phyloP scores from a whole-genome alignment of 495 filamentous ascomycete genomes.

The Xylona heveae region DNA sequence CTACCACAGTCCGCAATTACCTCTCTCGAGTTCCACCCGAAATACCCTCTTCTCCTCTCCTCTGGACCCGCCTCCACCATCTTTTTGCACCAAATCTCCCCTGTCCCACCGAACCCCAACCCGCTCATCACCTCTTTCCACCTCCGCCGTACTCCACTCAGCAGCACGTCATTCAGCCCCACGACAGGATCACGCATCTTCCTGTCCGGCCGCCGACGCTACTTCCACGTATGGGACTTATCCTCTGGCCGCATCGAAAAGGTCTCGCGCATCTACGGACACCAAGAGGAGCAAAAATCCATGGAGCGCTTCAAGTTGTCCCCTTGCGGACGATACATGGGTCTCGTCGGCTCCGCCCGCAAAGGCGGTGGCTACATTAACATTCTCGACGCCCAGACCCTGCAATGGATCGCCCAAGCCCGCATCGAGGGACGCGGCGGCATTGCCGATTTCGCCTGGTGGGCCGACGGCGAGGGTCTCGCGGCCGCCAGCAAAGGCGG shows the following conservation, averaged over 20 bases:
- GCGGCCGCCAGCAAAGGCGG: slow-evolving; percentile 66
- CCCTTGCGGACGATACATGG: slow-evolving; percentile 71
- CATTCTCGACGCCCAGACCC: slow-evolving; percentile 54
- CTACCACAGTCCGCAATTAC: slow-evolving; percentile 49
- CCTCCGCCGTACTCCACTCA: slow-evolving; percentile 57
- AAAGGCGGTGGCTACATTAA: slow-evolving; percentile 82
- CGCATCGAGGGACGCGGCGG: slow-evolving; percentile 64
- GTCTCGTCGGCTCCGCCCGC: slow-evolving; percentile 41
- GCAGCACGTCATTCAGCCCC: slow-evolving; percentile 53
- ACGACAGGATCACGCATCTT: slow-evolving; percentile 45
- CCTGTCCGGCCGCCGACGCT: slow-evolving; percentile 66
- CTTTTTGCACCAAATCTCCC: slow-evolving; percentile 70
- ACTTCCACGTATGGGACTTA: slow-evolving; percentile 90
- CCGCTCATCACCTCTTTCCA: slow-evolving; percentile 79
- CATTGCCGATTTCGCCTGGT: slow-evolving; percentile 81
- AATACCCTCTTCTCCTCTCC: slow-evolving; percentile 69
- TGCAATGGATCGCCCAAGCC: slow-evolving; percentile 77
- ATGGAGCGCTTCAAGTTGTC: slow-evolving; percentile 81
- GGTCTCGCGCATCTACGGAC: slow-evolving; percentile 51
- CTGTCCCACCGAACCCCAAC: slow-evolving; percentile 52
- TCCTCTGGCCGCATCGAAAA: slow-evolving; percentile 62
- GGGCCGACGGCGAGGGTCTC: slow-evolving; percentile 57
- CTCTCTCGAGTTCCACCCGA: slow-evolving; percentile 74
- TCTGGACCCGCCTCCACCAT: slow-evolving; percentile 68
- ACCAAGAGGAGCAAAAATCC: slow-evolving; percentile 60